A percentile compares a stretch with the other conserved stretches of the same genome.
Evolutionary conservation across 768 basidiomycete genomes (phyloP).

Genomic region (Boletales sp.): DNA sequence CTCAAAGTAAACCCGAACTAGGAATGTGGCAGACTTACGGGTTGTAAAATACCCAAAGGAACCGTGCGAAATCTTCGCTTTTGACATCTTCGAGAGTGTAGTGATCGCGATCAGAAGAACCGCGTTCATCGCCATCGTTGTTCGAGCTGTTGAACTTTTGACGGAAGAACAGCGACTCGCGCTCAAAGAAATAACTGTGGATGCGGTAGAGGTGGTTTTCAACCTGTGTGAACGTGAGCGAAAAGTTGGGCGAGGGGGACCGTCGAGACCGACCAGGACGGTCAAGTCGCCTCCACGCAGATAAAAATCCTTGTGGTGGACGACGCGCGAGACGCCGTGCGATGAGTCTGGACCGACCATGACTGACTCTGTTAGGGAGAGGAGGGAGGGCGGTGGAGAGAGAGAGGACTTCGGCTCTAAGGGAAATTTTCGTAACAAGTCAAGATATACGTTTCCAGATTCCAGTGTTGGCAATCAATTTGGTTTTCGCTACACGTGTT

Average conservation of each 20-base stretch:
- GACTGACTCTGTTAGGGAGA: constrained; percentile 17
- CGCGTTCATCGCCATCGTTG: constrained; percentile 31
- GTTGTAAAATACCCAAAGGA: constrained; percentile 65
- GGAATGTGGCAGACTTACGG: constrained; percentile 37
- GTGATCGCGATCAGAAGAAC: constrained; percentile 39
- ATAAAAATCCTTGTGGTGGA: constrained; percentile 47
- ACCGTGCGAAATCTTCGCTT: constrained; percentile 48
- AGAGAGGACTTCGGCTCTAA: constrained; percentile 26
- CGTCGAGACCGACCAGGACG: constrained; percentile 44
- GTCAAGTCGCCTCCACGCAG: constrained; percentile 56
- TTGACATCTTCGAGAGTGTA: constrained; percentile 44
- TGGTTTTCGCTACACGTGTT: constrained; percentile 34
- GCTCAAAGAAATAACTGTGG: constrained; percentile 59
- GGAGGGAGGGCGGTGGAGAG: constrained; percentile 28
- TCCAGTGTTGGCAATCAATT: constrained; percentile 25
- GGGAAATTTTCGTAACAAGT: constrained; percentile 36
- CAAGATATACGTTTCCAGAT: constrained; percentile 32
- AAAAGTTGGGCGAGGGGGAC: neutral
- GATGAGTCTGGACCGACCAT: constrained; percentile 24
- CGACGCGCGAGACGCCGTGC: constrained; percentile 29
- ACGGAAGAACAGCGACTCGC: constrained; percentile 52
- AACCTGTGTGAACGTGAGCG: constrained; percentile 39
- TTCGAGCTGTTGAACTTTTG: constrained; percentile 31
- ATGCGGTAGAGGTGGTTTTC: constrained; percentile 55
- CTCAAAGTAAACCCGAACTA: neutral